These are phyloP conservation scores for Microcyclosporella mali DNA, from an alignment of 2,329 filamentous ascomycete genomes.

Conservation along the genomic window DNA sequence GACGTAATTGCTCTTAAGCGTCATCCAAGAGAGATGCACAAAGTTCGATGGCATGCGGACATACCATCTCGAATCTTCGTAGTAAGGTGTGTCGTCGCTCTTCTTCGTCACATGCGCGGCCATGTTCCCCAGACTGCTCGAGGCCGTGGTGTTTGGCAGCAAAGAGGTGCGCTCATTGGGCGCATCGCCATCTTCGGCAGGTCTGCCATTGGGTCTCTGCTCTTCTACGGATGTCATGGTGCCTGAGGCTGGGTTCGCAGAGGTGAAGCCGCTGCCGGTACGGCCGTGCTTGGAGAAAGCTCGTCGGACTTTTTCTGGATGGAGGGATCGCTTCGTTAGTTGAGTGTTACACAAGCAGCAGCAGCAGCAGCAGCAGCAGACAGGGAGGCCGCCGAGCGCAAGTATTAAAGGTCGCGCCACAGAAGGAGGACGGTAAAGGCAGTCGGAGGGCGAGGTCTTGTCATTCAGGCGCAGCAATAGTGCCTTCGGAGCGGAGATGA, in stretches of 20 bases:
- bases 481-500: too few species aligned
- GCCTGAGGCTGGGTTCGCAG: slow-evolving; percentile 6
- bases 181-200: slow-evolving; percentile 6
- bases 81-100: slow-evolving; percentile 10
- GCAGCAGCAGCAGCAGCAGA: not conserved
- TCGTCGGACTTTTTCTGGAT: slow-evolving; percentile 15
- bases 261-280: slow-evolving; percentile 16
- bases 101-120: slow-evolving; percentile 12
- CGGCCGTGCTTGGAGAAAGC: slow-evolving; percentile 23
- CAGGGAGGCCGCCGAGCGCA: not conserved
- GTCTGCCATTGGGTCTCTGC: slow-evolving; percentile 15
- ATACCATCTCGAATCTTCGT: slow-evolving; percentile 16
- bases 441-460: too few species aligned
- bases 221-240: slow-evolving; percentile 13
- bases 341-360: slow-evolving; percentile 2
- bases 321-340: not conserved
- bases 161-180: slow-evolving; percentile 27
- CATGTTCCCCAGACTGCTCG: slow-evolving; percentile 13
- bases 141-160: slow-evolving; percentile 8
- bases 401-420: not conserved
- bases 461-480: too few species aligned
- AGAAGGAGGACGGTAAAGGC: too few species aligned
- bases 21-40: slow-evolving; percentile 33
- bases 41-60: slow-evolving; percentile 19
- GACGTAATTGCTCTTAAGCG: slow-evolving; percentile 49